Conservation (phyloP, 2,329 filamentous ascomycete species). For the Aspergillus phoenicis region DNA sequence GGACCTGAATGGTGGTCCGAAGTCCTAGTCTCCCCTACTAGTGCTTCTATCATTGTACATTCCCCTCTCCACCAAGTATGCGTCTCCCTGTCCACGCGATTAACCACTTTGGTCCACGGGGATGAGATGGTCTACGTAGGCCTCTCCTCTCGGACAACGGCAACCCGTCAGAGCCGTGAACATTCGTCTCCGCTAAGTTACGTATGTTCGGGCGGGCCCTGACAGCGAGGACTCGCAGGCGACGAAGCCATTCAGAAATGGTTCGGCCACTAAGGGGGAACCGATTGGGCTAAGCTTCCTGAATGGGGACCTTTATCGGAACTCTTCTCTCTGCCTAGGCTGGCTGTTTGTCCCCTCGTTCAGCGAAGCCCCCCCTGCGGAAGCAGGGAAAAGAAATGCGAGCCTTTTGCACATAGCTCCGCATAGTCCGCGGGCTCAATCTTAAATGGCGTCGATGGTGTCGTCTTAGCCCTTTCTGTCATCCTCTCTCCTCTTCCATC, state of each 20-base stretch:
- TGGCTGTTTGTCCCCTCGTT: too few relatives aligned
- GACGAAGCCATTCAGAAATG: background rate
- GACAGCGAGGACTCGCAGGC: background rate
- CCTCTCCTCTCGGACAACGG: background rate
- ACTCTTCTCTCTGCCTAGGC: background rate
- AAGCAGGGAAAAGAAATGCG: background rate
- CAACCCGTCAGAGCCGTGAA: background rate
- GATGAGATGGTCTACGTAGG: background rate
- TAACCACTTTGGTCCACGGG: background rate
- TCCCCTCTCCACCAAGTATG: too few relatives aligned
- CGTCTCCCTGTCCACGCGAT: background rate
- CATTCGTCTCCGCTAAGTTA: conserved; percentile 5
- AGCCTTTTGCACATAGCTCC: background rate
- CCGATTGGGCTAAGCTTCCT: background rate
- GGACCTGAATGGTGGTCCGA: too few relatives aligned
- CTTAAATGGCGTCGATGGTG: conserved; percentile 6
- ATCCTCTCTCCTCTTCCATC: background rate
- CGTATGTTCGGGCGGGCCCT: conserved; percentile 4
- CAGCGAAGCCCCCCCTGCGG: too few relatives aligned
- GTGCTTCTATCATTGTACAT: too few relatives aligned
- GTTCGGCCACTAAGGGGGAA: background rate
- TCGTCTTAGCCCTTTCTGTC: conserved; percentile 4
- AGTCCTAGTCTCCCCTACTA: too few relatives aligned
- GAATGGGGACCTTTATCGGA: background rate
- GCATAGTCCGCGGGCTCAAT: background rate